phyloP scores from a whole-genome alignment of 176 grass and related monocot genomes.

The Lolium perenne region DNA sequence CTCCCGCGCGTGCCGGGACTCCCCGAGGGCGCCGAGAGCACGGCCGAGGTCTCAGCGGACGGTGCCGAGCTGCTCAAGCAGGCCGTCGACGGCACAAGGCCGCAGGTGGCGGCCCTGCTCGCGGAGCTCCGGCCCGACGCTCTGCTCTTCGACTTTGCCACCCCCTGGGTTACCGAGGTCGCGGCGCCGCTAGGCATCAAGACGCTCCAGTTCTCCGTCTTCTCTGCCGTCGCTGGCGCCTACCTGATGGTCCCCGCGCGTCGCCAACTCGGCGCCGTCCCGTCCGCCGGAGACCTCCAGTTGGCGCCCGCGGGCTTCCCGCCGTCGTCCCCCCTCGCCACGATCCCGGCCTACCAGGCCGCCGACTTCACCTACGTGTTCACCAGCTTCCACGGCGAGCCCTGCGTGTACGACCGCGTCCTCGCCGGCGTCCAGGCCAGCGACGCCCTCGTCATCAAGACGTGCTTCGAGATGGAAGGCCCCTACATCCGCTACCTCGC shows the following conservation, averaged over 20 bases:
- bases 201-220: constrained; percentile 30
- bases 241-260: constrained; percentile 43
- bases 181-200: not conserved
- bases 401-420: constrained; percentile 38
- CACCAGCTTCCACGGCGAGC: constrained; percentile 27
- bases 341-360: constrained; percentile 34
- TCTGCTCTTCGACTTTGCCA: too few relatives aligned
- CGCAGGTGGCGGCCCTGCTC: constrained; percentile 51
- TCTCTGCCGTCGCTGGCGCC: constrained; percentile 28
- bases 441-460: constrained; percentile 36
- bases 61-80: constrained; percentile 58
- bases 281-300: not conserved
- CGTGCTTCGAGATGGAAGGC: constrained; percentile 52
- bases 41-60: constrained; percentile 47
- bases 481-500: too few relatives aligned
- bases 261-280: not conserved
- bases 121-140: constrained; percentile 22
- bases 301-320: constrained; percentile 32
- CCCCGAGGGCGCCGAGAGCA: constrained; percentile 39
- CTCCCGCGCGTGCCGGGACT: constrained; percentile 49
- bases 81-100: constrained; percentile 50
- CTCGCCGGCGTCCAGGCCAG: not conserved
- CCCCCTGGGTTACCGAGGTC: not conserved
- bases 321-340: constrained; percentile 29
- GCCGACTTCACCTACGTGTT: constrained; percentile 49